These are phyloP conservation scores for Yarrowia keelungensis DNA, from an alignment of 805 yeast genomes.

Conservation along the genomic window DNA sequence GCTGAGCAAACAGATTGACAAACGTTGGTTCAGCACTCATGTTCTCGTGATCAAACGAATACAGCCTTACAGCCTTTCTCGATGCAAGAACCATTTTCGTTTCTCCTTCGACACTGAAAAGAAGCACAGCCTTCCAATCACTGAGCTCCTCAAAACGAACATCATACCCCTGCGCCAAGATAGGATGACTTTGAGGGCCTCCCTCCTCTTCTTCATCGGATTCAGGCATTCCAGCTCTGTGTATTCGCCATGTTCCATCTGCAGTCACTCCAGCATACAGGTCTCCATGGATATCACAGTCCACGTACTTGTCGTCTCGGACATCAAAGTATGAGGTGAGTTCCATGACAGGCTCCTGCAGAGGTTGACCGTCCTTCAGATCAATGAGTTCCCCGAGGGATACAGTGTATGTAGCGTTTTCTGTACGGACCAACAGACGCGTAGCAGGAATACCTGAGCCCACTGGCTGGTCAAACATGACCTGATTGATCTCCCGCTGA, in stretches of 20 bases:
- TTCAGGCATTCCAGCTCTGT: not conserved
- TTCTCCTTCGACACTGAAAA: not conserved
- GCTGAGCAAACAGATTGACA: not conserved
- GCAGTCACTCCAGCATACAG: conserved; percentile 6
- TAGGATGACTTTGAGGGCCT: not conserved
- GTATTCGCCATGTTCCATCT: conserved; percentile 29
- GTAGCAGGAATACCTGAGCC: conserved; percentile 1
- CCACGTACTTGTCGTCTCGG: conserved; percentile 15
- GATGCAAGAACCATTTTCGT: not conserved
- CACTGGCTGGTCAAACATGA: conserved; percentile 5
- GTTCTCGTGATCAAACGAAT: not conserved
- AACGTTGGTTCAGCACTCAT: not conserved
- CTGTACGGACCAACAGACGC: conserved; percentile 1
- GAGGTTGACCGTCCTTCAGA: not conserved
- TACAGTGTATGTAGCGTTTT: not conserved
- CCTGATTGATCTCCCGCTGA: not conserved
- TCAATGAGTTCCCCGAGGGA: not conserved
- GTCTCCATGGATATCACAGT: conserved; percentile 4
- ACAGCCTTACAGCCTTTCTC: not conserved
- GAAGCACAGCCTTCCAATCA: conserved; percentile 7
- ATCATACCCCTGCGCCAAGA: conserved; percentile 1
- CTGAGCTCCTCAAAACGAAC: not conserved
- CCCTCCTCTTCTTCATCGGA: no score
- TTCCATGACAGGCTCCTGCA: not conserved
- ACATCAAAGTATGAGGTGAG: not conserved